Conservation (phyloP, 257 asterid species). For the Plantago ovata region DNA sequence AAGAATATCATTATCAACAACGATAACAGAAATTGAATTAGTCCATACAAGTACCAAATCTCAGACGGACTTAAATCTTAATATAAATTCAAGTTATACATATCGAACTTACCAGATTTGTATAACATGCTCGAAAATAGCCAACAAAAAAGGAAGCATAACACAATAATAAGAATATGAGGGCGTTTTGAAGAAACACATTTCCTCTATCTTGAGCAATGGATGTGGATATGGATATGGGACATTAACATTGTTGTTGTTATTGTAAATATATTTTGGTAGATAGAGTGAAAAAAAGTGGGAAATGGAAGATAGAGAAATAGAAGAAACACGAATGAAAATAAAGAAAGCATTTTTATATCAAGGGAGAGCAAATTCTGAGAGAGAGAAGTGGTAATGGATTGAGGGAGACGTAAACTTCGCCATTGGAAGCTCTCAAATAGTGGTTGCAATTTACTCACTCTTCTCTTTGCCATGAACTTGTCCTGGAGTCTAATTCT, state of each 20-base stretch:
- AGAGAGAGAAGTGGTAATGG: constrained; percentile 12
- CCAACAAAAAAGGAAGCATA: neutral
- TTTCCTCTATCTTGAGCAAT: constrained; percentile 5
- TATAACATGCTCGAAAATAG: neutral
- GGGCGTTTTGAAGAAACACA: constrained; percentile 15
- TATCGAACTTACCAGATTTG: neutral
- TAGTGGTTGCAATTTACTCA: neutral
- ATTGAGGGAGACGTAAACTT: constrained; percentile 15
- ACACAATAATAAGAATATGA: constrained; percentile 7
- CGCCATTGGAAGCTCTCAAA: constrained; percentile 17
- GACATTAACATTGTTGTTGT: constrained; percentile 19
- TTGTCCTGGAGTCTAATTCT: too few species aligned
- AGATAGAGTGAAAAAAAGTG: constrained; percentile 20
- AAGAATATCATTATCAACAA: too few species aligned
- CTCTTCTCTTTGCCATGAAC: neutral
- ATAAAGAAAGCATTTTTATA: constrained; percentile 14
- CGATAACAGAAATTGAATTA: neutral
- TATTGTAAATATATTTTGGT: constrained; percentile 19
- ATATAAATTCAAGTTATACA: neutral
- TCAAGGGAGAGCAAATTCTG: constrained; percentile 17
- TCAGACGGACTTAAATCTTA: neutral
- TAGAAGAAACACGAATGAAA: constrained; percentile 9
- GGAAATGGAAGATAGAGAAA: constrained; percentile 24
- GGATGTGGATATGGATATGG: constrained; percentile 17
- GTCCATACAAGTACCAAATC: neutral